phyloP scores from a whole-genome alignment of 1,284 basidiomycete genomes.

The Rhodotorula sp. region DNA sequence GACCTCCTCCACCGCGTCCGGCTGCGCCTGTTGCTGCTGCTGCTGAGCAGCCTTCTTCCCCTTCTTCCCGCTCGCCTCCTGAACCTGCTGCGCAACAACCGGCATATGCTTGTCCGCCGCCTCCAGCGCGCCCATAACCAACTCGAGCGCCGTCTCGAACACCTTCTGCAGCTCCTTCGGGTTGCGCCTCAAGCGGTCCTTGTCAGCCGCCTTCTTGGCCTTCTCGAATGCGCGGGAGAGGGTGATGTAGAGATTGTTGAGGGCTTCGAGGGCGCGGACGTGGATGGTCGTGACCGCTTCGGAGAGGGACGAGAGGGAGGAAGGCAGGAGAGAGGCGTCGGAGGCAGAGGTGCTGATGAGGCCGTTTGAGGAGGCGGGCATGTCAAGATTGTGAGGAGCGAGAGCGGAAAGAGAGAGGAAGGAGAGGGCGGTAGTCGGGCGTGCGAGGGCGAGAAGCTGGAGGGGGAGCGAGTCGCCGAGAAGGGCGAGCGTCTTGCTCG shows the following conservation, averaged over 20 bases:
- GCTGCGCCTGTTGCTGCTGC: constrained; percentile 10
- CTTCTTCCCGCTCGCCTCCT: constrained; percentile 6
- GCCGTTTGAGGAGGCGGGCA: constrained; percentile 1
- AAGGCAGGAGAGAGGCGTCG: constrained; percentile 7
- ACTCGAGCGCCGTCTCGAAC: constrained; percentile 21
- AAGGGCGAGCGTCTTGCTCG: constrained; percentile 43
- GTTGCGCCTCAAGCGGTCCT: neutral
- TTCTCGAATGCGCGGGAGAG: constrained; percentile 46
- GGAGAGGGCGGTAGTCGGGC: constrained; percentile 24
- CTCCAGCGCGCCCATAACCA: constrained; percentile 21
- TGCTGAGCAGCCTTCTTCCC: neutral
- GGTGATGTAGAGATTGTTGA: constrained; percentile 85
- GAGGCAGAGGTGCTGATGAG: constrained; percentile 34
- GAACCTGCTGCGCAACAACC: neutral
- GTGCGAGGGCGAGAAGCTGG: constrained; percentile 35
- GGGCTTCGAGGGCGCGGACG: constrained; percentile 77
- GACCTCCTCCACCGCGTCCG: constrained; percentile 30
- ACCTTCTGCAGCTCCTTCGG: constrained; percentile 27
- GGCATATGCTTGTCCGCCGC: neutral
- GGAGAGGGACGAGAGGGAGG: constrained; percentile 22
- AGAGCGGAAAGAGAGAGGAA: constrained; percentile 28
- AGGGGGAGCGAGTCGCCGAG: constrained; percentile 28
- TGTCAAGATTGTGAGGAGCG: neutral
- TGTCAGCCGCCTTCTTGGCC: neutral
- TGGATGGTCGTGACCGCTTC: constrained; percentile 58